These are phyloP conservation scores for Backusella liffmaniae DNA, from an alignment of 192 early-diverging fungal species.

Conservation along the genomic window DNA sequence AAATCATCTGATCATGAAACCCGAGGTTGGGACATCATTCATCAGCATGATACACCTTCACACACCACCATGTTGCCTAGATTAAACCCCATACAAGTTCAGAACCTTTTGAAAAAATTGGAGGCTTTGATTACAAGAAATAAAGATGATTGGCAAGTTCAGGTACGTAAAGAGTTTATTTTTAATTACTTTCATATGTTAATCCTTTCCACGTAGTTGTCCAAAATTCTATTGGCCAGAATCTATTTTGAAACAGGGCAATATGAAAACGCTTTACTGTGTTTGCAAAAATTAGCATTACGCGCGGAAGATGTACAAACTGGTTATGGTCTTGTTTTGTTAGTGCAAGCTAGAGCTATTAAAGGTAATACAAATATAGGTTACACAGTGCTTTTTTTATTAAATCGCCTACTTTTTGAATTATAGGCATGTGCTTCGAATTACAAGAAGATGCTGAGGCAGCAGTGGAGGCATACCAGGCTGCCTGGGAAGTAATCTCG, in stretches of 20 bases:
- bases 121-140: neutral
- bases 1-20: conserved; percentile 3
- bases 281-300: conserved; percentile 35
- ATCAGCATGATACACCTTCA: conserved; percentile 4
- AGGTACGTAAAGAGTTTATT: neutral
- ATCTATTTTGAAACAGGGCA: conserved; percentile 53
- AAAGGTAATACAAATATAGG: conserved; percentile 35
- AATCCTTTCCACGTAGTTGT: conserved; percentile 22
- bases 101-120: neutral
- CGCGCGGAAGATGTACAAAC: conserved; percentile 33
- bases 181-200: neutral
- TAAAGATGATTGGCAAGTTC: conserved; percentile 7
- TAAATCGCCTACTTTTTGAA: neutral
- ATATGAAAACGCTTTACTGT: conserved; percentile 41
- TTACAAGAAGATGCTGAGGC: conserved; percentile 33
- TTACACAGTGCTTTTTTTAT: neutral
- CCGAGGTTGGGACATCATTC: conserved; percentile 7
- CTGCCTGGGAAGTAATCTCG: conserved; percentile 25
- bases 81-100: neutral
- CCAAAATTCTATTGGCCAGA: conserved; percentile 53
- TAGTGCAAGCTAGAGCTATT: conserved; percentile 54
- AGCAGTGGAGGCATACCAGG: conserved; percentile 54
- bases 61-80: neutral
- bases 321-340: conserved; percentile 58
- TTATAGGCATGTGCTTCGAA: conserved; percentile 44